Evolutionary conservation across 495 filamentous ascomycete species (phyloP).

Genomic region (Aspergillus sparsus): DNA sequence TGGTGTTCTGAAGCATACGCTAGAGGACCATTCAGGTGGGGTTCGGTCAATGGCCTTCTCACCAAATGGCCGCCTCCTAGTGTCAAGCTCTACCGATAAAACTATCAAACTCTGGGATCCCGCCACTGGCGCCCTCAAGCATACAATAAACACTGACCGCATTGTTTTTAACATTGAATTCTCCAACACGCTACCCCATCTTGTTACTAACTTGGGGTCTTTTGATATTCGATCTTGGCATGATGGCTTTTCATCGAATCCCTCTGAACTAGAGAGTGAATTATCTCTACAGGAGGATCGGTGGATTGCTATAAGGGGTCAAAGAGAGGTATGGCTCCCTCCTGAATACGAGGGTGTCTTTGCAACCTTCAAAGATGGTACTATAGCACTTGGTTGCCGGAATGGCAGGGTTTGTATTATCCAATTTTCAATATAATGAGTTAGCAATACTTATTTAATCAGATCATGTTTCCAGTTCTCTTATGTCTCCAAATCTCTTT

Average conservation of each 20-base stretch:
- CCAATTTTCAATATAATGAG: neutral
- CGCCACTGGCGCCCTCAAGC: neutral
- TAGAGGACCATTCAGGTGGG: neutral
- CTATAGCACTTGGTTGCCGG: conserved; percentile 9
- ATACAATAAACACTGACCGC: neutral
- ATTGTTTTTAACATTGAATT: conserved; percentile 18
- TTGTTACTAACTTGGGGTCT: conserved; percentile 8
- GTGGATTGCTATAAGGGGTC: conserved; percentile 6
- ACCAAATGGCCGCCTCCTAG: conserved; percentile 3
- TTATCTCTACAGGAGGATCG: conserved; percentile 5
- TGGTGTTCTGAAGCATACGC: neutral
- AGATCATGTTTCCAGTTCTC: too few relatives aligned
- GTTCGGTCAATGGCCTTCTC: conserved; percentile 9
- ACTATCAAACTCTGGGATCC: conserved; percentile 25
- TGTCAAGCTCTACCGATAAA: conserved; percentile 22
- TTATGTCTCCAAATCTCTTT: too few relatives aligned
- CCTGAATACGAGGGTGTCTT: conserved; percentile 1
- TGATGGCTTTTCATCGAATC: conserved; percentile 7
- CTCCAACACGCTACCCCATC: neutral
- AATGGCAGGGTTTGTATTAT: conserved; percentile 10
- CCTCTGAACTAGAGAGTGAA: conserved; percentile 1
- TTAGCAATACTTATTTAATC: too few relatives aligned
- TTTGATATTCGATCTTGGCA: conserved; percentile 11
- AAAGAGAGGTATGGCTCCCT: conserved; percentile 14
- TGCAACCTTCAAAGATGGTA: conserved; percentile 8